phyloP scores from a whole-genome alignment of 306 rosid genomes.

The Rubus parviflorus region DNA sequence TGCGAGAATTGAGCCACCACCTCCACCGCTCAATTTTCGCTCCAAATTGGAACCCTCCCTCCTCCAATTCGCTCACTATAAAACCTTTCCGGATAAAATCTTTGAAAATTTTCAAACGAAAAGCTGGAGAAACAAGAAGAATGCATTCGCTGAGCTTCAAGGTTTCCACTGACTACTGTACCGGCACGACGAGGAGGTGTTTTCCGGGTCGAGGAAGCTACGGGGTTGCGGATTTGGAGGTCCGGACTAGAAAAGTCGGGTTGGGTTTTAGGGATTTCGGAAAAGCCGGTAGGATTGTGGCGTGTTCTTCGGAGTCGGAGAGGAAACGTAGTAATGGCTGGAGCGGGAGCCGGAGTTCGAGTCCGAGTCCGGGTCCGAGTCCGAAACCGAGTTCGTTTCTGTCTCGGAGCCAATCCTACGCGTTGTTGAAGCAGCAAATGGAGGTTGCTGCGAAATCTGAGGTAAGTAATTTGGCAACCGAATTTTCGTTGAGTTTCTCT shows the following conservation, averaged over 20 bases:
- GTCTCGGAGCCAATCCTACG: constrained; percentile 75
- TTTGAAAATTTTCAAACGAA: not conserved
- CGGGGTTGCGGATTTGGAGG: constrained; percentile 26
- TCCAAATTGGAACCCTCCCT: constrained; percentile 12
- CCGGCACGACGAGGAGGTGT: constrained; percentile 24
- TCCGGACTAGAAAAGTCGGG: constrained; percentile 16
- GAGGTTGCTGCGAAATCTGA: constrained; percentile 89
- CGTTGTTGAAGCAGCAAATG: constrained; percentile 80
- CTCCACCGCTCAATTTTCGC: constrained; percentile 7
- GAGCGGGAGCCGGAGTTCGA: constrained; percentile 39
- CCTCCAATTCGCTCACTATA: not conserved
- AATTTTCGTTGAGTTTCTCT: not conserved
- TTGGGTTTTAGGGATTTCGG: constrained; percentile 18
- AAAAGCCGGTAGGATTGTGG: constrained; percentile 35
- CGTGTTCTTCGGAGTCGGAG: constrained; percentile 55
- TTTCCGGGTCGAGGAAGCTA: constrained; percentile 29
- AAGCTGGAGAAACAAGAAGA: not conserved
- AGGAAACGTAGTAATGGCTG: constrained; percentile 35
- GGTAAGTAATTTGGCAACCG: constrained; percentile 38
- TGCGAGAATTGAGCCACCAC: not conserved
- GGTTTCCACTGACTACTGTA: constrained; percentile 41
- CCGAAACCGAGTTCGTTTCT: constrained; percentile 50
- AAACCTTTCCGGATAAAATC: constrained; percentile 9
- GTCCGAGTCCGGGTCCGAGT: constrained; percentile 37
- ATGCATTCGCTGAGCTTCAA: constrained; percentile 68